Evolutionary conservation across 345 rosid genomes (phyloP), one percentile per base, ranked within the genome.

Genomic region (Dimocarpus longan): DNA sequence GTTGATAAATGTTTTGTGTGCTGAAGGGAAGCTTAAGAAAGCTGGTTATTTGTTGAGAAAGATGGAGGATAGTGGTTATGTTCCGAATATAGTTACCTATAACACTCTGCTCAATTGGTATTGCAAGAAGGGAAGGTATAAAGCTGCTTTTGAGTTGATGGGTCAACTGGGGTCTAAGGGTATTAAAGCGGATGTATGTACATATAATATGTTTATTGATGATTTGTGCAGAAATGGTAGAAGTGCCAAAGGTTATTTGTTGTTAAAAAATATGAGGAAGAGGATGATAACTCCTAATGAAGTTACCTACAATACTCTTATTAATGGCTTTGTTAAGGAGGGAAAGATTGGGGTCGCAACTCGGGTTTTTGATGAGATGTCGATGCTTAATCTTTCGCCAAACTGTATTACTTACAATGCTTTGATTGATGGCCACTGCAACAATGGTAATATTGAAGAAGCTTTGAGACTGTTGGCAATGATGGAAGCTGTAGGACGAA

Each of bases 51-150:
- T 93, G 60, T 82, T 95, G 85, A 80, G 83, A 77, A 95, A 88
- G 91, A 93, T 95, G 97, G 95, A 93, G 83, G 88, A 85, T 73
- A 81, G 82, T 82, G 98, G 98, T 83, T 92, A 87, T 84, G 46
- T 69, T 73, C 98, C 98, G 40, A 90, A 87, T 76, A 57, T 86
- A 79, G 90, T 93, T 80, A 92, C 97, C 19, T 92, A 93, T 79
- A 93, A 93, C 78, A 91, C 94, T 59, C 77, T 95, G 71, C 93
- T 93, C 21, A 86, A 91, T 74, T 90, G 98, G 98, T 90, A 85
- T 75, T 89, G 94, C 85, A 92, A 93, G 85, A 91, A 84, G 69
- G 89, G 98, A 5, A 86, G 84, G 75, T 90, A 88, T 70, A 92
- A 87, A 87, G 82, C 76, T 6, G 98, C 94, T 77, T 39, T 79